phyloP scores from a whole-genome alignment of 768 basidiomycete species.

The Amanita pallidorosea region DNA sequence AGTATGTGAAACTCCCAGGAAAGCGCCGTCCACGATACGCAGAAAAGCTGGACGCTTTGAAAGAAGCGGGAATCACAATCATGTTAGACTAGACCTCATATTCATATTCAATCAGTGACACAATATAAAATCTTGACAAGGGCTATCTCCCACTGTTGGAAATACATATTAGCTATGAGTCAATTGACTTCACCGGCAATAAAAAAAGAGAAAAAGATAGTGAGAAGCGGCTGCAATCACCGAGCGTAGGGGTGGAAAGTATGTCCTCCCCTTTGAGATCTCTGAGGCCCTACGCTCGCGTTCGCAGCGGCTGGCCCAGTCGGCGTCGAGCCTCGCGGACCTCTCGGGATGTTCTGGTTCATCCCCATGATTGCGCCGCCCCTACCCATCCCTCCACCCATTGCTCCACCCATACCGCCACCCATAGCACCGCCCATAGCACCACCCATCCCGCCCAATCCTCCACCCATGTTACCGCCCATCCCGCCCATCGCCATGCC shows the following conservation, averaged over 20 bases:
- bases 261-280: constrained; percentile 68
- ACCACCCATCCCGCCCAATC: constrained; percentile 27
- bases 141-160: no score
- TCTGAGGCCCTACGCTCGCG: constrained; percentile 61
- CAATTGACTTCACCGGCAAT: no score
- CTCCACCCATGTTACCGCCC: constrained; percentile 17
- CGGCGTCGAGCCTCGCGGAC: constrained; percentile 46
- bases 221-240: constrained; percentile 15
- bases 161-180: no score
- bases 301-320: constrained; percentile 23
- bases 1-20: not conserved
- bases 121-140: no score
- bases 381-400: constrained; percentile 32
- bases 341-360: constrained; percentile 53
- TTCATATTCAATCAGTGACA: no score
- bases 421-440: constrained; percentile 16
- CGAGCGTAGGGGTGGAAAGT: constrained; percentile 81
- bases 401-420: constrained; percentile 20
- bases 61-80: not conserved
- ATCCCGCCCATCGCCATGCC: constrained; percentile 21
- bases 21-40: not conserved
- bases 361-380: constrained; percentile 31
- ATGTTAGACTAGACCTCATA: no score
- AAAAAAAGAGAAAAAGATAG: no score
- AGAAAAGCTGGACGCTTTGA: not conserved